These are phyloP conservation scores for Peltaster fructicola DNA, from an alignment of 2,329 filamentous ascomycete species.

Conservation along the genomic window DNA sequence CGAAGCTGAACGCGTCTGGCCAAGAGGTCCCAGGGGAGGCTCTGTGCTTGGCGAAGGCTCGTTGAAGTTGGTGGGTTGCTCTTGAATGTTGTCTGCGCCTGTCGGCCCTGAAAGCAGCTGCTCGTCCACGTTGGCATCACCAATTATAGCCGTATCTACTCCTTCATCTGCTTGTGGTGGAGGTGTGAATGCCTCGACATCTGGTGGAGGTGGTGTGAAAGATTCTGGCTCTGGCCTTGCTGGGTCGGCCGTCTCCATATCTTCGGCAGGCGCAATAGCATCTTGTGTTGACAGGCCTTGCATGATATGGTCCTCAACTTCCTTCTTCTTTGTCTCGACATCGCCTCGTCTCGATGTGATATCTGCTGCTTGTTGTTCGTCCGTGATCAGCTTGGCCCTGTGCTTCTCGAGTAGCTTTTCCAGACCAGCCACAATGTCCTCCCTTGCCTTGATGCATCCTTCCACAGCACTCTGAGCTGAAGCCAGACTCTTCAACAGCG, in stretches of 20 bases:
- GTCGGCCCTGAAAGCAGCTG: constrained; percentile 20
- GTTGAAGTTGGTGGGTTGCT: constrained; percentile 13
- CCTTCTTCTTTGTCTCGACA: constrained; percentile 67
- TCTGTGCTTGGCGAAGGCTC: constrained; percentile 15
- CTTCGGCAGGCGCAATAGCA: constrained; percentile 1
- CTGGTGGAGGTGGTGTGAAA: constrained; percentile 52
- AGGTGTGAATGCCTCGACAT: constrained; percentile 74
- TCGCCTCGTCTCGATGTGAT: constrained; percentile 49
- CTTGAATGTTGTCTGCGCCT: constrained; percentile 19
- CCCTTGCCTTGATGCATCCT: constrained; percentile 74
- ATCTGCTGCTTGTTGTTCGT: constrained; percentile 48
- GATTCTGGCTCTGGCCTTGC: constrained; percentile 13
- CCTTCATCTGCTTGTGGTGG: constrained; percentile 21
- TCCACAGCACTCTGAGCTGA: constrained; percentile 77
- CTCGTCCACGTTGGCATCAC: constrained; percentile 4
- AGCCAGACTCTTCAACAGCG: constrained; percentile 74
- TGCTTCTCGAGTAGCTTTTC: constrained; percentile 68
- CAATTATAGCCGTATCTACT: constrained; percentile 3
- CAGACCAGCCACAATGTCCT: constrained; percentile 57
- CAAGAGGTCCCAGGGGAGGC: constrained; percentile 13
- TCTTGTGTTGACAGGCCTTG: constrained; percentile 42
- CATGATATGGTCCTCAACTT: constrained; percentile 86
- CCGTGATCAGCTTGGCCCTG: constrained; percentile 47
- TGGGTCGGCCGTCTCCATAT: constrained; percentile 6
- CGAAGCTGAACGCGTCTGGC: constrained; percentile 11